Percentiles rank a stretch among this genome's conserved stretches.
Evolutionary conservation across 306 rosid genomes (phyloP).

Genomic region (Dalbergia cultrata): DNA sequence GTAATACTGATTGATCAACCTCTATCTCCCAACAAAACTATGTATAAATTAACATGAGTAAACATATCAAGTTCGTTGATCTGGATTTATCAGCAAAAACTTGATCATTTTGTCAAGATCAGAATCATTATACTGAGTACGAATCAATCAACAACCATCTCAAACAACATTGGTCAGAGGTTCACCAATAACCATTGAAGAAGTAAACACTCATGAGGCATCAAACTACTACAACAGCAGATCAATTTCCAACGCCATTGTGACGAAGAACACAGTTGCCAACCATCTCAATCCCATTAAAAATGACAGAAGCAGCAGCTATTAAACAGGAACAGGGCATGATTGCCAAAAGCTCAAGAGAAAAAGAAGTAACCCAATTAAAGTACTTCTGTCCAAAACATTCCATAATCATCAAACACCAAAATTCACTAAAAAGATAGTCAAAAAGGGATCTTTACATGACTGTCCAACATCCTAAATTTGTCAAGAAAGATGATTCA

Average conservation of each 20-base stretch:
- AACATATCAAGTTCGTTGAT: background rate
- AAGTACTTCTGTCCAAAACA: background rate
- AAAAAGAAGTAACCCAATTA: background rate
- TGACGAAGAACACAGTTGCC: background rate
- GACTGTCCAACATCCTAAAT: too few relatives aligned
- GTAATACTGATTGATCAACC: background rate
- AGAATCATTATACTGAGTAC: background rate
- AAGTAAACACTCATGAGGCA: slow-evolving; percentile 8
- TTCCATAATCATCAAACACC: background rate
- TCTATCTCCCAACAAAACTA: background rate
- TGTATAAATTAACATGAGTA: background rate
- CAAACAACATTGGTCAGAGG: slow-evolving; percentile 1
- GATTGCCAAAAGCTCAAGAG: slow-evolving; percentile 7
- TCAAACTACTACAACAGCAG: background rate
- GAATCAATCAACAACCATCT: background rate
- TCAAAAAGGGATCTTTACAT: background rate
- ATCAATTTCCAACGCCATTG: background rate
- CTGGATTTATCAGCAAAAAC: slow-evolving; percentile 12
- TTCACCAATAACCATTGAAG: background rate
- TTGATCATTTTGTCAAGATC: slow-evolving; percentile 13
- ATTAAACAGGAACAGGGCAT: background rate
- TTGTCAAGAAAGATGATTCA: too few relatives aligned
- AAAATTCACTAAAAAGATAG: background rate
- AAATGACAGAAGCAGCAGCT: background rate
- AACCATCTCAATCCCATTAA: background rate